Conservation (phyloP, 106 monocot genomes). For the Alisma plantagoaquatica region DNA sequence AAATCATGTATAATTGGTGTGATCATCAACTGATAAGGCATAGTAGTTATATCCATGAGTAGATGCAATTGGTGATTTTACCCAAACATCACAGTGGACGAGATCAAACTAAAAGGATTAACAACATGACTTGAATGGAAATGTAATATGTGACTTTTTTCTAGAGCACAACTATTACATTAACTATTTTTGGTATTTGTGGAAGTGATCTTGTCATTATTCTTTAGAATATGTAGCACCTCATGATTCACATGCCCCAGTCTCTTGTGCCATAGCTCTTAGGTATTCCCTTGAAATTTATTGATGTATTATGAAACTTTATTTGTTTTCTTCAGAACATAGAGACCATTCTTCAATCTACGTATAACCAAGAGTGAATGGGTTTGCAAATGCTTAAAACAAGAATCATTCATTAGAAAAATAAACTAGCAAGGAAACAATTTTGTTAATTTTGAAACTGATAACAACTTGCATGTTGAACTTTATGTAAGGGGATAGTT, state of each 20-base stretch:
- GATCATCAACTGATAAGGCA: no score
- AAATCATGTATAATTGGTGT: not conserved
- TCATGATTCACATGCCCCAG: not conserved
- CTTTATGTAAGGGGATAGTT: not conserved
- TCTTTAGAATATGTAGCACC: not conserved
- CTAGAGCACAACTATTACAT: not conserved
- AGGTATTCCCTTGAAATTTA: not conserved
- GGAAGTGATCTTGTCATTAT: not conserved
- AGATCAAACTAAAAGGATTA: not conserved
- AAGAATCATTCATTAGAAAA: not conserved
- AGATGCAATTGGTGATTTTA: not conserved
- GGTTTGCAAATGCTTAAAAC: constrained; percentile 1
- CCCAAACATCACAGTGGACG: constrained; percentile 3
- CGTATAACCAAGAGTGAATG: not conserved
- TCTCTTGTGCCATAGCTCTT: not conserved
- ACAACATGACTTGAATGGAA: no score
- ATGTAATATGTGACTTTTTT: no score
- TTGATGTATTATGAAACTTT: not conserved
- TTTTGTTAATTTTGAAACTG: constrained; percentile 7
- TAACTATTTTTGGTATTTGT: no score
- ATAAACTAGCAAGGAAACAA: not conserved
- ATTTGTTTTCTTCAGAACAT: not conserved
- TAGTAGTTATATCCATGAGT: not conserved
- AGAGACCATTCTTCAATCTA: not conserved
- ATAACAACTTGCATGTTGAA: constrained; percentile 5